These are phyloP conservation scores for Cytospora piceae DNA, from an alignment of 2,329 filamentous ascomycete species.

Conservation along the genomic window DNA sequence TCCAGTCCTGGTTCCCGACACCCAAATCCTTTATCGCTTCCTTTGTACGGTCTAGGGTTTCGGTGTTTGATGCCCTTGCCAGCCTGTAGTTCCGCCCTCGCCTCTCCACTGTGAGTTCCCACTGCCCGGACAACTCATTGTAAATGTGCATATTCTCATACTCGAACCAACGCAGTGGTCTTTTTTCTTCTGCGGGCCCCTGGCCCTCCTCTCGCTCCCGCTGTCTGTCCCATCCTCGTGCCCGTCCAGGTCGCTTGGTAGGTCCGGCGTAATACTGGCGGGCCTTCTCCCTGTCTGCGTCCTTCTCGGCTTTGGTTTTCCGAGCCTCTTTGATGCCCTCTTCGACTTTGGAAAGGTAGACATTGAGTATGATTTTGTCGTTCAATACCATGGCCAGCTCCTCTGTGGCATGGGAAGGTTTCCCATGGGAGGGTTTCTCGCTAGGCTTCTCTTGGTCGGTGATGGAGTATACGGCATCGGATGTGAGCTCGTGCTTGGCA, in stretches of 20 bases:
- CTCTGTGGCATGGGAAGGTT: not conserved
- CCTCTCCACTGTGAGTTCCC: not conserved
- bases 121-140: not conserved
- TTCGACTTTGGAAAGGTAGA: conserved; percentile 5
- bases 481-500: not conserved
- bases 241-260: not conserved
- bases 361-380: conserved; percentile 11
- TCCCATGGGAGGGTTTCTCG: not conserved
- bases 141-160: not conserved
- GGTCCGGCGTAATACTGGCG: not conserved
- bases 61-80: not conserved
- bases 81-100: not conserved
- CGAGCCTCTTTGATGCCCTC: conserved; percentile 10
- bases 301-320: conserved; percentile 9
- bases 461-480: no score
- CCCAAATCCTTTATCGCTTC: not conserved
- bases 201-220: not conserved
- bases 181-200: not conserved
- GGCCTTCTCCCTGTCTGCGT: conserved; percentile 1
- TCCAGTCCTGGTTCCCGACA: not conserved
- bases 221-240: not conserved
- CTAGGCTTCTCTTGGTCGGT: not conserved
- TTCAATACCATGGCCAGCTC: conserved; percentile 6
- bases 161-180: not conserved
- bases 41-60: not conserved